A percentile compares a stretch with the other conserved stretches of the same genome.
Evolutionary conservation across 768 basidiomycete genomes (phyloP).

Genomic region (Xerocomellus dryophilus): DNA sequence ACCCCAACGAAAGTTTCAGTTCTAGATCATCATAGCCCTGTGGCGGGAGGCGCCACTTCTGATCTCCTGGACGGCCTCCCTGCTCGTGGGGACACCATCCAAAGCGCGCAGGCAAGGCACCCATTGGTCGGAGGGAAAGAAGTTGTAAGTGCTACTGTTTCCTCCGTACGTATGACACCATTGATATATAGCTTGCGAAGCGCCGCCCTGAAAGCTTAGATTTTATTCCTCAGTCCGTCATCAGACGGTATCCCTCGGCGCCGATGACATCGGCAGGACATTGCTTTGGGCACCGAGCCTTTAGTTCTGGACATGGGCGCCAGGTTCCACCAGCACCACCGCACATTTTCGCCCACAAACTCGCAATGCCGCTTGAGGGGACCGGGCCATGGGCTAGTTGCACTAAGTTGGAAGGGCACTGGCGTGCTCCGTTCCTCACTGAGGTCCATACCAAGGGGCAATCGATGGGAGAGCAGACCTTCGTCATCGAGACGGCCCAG

Average conservation of each 20-base stretch:
- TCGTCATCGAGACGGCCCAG: neutral
- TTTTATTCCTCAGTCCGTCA: slow-evolving; percentile 28
- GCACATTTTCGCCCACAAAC: neutral
- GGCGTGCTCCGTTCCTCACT: slow-evolving; percentile 1
- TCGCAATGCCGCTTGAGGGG: neutral
- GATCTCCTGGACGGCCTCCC: neutral
- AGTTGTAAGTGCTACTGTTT: slow-evolving; percentile 7
- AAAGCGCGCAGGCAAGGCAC: neutral
- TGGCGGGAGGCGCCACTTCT: neutral
- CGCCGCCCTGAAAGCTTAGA: slow-evolving; percentile 21
- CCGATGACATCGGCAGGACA: neutral
- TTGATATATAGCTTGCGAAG: slow-evolving; percentile 1
- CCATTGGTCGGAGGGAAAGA: neutral
- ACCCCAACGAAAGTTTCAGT: neutral
- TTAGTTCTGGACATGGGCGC: neutral
- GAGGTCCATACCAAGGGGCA: neutral
- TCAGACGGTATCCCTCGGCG: slow-evolving; percentile 21
- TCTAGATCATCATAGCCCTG: neutral
- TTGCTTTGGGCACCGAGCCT: neutral
- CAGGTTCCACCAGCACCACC: neutral
- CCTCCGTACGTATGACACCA: neutral
- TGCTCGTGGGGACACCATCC: neutral
- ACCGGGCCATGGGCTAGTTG: slow-evolving; percentile 2
- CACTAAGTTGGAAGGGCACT: neutral
- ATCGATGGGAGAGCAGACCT: neutral